Evolutionary conservation across 306 rosid genomes (phyloP), one percentile per base, ranked within the genome.

Genomic region (Cicer bijugum): DNA sequence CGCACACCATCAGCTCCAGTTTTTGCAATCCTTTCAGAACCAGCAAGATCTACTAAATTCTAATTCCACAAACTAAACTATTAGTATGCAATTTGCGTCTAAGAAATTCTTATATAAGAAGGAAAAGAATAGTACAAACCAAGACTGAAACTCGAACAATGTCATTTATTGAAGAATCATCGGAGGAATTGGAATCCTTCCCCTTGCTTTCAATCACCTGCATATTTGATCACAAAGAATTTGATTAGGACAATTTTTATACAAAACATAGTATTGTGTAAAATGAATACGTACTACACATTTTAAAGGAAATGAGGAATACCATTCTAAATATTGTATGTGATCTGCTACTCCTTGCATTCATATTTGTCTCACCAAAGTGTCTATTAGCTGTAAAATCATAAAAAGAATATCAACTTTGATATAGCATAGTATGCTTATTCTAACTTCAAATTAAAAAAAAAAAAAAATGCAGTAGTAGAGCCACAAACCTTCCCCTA

Each of bases 311-410:
- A 79, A 52, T 66, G 59, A 42, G 72, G 73, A 83, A 39, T 70
- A 94, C 99, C 99, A 94, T 91, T 85, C 99, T 86, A 77, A 94
- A 94, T 85, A 94, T 91, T 71, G 96, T 91, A 85, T 94, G 99
- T 4, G 99, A 94, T 71, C 99, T 89, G 79, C 99, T 94, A 83
- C 99, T 94, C 81, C 94, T 86, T 38, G 72, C 91, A 75, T 94
- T 94, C 95, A 94, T 94, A 82, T 89, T 94, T 42, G 97, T 94
- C 85, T 94, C 96, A 43, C 99, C 97, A 74, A 94, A 94, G 80
- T 94, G 97, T 81, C 97, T 89, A 71, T 94, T 91, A 67, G 82
- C 99, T 91, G 89, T 4, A 81, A 63, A 59, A 74, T 43, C 3
- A 77, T 46, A 84, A 46, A 45, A 45, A 59, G 42, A 52, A 48